Evolutionary conservation across 2,329 filamentous ascomycete species (phyloP).

Genomic region (Aschersonia sp.): DNA sequence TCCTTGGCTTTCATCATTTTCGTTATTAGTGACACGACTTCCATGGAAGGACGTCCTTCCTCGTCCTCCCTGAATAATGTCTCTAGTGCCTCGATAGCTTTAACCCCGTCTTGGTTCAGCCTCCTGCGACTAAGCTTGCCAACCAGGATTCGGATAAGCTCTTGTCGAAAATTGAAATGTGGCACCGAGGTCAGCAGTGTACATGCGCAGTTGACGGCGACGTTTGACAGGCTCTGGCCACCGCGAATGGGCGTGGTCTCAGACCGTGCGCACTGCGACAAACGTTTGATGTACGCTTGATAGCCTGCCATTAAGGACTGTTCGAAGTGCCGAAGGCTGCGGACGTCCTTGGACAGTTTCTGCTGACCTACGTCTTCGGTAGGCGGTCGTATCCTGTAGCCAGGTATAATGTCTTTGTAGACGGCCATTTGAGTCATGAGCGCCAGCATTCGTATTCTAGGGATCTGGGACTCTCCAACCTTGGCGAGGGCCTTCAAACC

Average conservation of each 20-base stretch:
- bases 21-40: constrained; percentile 69
- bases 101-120: constrained; percentile 61
- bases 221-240: constrained; percentile 43
- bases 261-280: constrained; percentile 52
- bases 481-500: constrained; percentile 66
- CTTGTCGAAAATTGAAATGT: constrained; percentile 92
- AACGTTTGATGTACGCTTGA: constrained; percentile 65
- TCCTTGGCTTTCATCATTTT: constrained; percentile 92
- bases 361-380: constrained; percentile 59
- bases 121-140: constrained; percentile 63
- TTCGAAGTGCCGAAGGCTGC: constrained; percentile 69
- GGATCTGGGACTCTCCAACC: constrained; percentile 54
- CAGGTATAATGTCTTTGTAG: constrained; percentile 92
- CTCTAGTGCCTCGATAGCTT: constrained; percentile 66
- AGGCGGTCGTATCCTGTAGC: constrained; percentile 81
- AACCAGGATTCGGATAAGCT: constrained; percentile 77
- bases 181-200: constrained; percentile 68
- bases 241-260: constrained; percentile 24
- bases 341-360: constrained; percentile 86
- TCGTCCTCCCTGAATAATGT: constrained; percentile 76
- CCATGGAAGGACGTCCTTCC: constrained; percentile 75
- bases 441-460: constrained; percentile 71
- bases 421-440: constrained; percentile 78
- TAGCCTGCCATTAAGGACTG: constrained; percentile 78
- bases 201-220: constrained; percentile 79